A percentile compares a stretch with the other conserved stretches of the same genome.
phyloP scores from a whole-genome alignment of 257 asterid genomes.

The Galeopsis tetrahit region DNA sequence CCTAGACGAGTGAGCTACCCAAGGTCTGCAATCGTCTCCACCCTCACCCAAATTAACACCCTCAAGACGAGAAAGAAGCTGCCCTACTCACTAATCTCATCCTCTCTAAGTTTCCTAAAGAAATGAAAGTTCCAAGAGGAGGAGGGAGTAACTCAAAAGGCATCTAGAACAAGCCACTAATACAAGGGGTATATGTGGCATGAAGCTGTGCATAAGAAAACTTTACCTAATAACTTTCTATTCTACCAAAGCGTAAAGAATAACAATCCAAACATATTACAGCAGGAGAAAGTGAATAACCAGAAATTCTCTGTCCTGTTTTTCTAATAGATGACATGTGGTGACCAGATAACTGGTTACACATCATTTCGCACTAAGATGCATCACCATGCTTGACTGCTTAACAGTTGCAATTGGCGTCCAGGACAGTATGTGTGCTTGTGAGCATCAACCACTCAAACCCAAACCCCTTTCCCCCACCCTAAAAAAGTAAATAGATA shows the following conservation, averaged over 20 bases:
- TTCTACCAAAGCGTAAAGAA: constrained; percentile 8
- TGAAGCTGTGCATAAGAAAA: constrained; percentile 14
- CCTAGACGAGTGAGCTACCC: neutral
- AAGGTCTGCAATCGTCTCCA: neutral
- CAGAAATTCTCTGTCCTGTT: constrained; percentile 14
- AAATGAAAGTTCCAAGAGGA: no score
- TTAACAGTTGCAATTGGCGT: neutral
- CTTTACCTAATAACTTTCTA: constrained; percentile 22
- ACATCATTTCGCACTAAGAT: neutral
- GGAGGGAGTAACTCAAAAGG: neutral
- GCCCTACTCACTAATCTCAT: neutral
- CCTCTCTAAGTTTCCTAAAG: neutral
- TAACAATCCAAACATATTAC: constrained; percentile 5
- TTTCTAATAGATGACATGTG: constrained; percentile 16
- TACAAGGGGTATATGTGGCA: constrained; percentile 4
- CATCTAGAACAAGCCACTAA: constrained; percentile 11
- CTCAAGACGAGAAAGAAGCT: neutral
- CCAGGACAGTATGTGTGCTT: constrained; percentile 15
- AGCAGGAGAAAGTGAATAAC: constrained; percentile 11
- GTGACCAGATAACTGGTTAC: constrained; percentile 19
- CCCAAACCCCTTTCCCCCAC: neutral
- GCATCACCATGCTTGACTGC: constrained; percentile 19
- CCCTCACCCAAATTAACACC: neutral
- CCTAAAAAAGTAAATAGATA: neutral
- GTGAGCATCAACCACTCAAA: constrained; percentile 13